These are phyloP conservation scores for Claviceps humidiphila DNA, from an alignment of 2,329 filamentous ascomycete species.

Conservation along the genomic window DNA sequence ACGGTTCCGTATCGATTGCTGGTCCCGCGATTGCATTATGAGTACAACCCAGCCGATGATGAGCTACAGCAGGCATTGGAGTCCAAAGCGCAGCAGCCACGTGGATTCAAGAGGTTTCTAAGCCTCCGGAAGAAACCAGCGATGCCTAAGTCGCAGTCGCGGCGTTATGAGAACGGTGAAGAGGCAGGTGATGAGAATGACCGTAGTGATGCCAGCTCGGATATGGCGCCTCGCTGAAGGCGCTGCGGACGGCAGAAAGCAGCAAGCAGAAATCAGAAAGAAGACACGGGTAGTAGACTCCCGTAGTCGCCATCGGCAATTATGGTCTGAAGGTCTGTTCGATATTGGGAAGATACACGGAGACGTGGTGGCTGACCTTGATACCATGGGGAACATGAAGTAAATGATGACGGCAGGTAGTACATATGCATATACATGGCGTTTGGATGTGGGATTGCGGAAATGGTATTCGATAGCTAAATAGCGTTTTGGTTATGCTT, in stretches of 20 bases:
- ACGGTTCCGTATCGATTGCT: conserved; percentile 79
- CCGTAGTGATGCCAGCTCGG: conserved; percentile 5
- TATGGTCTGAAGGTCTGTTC: too few relatives aligned
- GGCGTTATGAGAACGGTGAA: conserved; percentile 11
- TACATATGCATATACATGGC: background rate
- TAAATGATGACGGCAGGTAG: background rate
- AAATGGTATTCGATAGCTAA: background rate
- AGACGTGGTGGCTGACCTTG: background rate
- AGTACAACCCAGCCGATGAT: conserved; percentile 32
- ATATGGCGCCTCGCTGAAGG: conserved; percentile 3
- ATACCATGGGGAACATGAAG: background rate
- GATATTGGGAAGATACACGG: background rate
- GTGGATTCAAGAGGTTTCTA: conserved; percentile 30
- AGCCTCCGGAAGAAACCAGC: conserved; percentile 28
- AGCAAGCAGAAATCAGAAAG: conserved; percentile 1
- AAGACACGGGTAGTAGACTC: too few relatives aligned
- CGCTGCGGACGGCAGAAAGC: background rate
- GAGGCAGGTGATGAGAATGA: conserved; percentile 12
- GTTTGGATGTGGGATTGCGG: background rate
- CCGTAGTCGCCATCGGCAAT: too few relatives aligned
- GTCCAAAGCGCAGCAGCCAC: conserved; percentile 17
- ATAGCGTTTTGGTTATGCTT: background rate
- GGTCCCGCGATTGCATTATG: conserved; percentile 62
- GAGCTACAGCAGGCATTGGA: conserved; percentile 10
- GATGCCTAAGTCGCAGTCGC: conserved; percentile 6